Base-by-base conservation (phyloP, 371 early-diverging fungal species). In the Apophysomyces trapeziformis region DNA sequence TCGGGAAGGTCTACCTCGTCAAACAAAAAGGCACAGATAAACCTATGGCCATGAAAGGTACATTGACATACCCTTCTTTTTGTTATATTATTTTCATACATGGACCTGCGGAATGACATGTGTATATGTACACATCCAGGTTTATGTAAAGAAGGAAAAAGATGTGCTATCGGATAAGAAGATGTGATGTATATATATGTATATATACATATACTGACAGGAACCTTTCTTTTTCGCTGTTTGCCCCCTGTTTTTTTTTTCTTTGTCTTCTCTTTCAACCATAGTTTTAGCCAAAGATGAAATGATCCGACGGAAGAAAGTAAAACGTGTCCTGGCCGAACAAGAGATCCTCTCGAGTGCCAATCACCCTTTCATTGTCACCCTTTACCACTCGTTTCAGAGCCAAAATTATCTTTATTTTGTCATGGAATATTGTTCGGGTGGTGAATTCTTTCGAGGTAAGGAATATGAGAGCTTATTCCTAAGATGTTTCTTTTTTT, bases 1-100 rank as follows among this genome's bases (percentile, higher is more conserved):
- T 98, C 14, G 98, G 97, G 18, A 95, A 92, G 74, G 98, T 98
- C 1, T 98, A 94, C 68, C 85, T 98, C 70, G 98, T 97, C 58
- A 89, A 87, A 58, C 92, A 94, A 76, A 95, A 94, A 74, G 91
- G 87, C 45, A 84, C 90, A 2, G 91, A 89, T 65, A 90, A 90
- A 71, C 84, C 95, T 12, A 96, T 87, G 76, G 98, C 98, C 6
- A 95, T 97, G 95, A 98, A 98, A 86, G 89, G 88, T 88, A 80
- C 56, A 47, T 35, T 11, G 8, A 41, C 41, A 41, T 26, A 26
- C 35, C 38, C 37, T 35, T n/a, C 7, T 46, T 57, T n/a, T 62
- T 57, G 41, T n/a, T 68, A 54, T 47, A 26, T 26, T 26, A 26
- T 26, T 26, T 26, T 26, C 32, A 26, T 41, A 41, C 41, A 41